Evolutionary conservation across 768 basidiomycete species (phyloP).

Genomic region (Leccinum aurantiacum): DNA sequence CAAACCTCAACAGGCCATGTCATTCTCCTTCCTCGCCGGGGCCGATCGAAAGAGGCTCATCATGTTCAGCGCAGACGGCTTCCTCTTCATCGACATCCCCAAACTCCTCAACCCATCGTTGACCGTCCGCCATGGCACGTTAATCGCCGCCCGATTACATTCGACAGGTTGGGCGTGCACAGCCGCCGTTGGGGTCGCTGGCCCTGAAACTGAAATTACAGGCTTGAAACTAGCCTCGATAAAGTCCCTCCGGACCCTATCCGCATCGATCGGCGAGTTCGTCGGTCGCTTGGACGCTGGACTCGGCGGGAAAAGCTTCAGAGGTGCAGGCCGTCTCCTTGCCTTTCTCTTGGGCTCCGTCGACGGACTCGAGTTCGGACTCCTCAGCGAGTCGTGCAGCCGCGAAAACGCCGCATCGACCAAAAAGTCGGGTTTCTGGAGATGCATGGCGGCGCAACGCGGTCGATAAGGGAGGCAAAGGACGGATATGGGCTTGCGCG

Average conservation of each 20-base stretch:
- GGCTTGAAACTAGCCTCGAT: conserved; percentile 43
- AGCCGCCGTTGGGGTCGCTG: background rate
- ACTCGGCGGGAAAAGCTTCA: conserved; percentile 37
- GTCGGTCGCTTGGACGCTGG: conserved; percentile 33
- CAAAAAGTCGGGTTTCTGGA: conserved; percentile 38
- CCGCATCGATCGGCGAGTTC: conserved; percentile 38
- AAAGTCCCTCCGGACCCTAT: conserved; percentile 40
- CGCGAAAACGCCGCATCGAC: conserved; percentile 33
- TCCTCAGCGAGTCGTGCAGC: conserved; percentile 9
- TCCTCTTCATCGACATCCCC: conserved; percentile 18
- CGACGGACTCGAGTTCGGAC: conserved; percentile 16
- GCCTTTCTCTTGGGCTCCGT: conserved; percentile 29
- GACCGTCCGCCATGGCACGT: conserved; percentile 5
- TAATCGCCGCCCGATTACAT: conserved; percentile 6
- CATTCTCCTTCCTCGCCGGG: conserved; percentile 19
- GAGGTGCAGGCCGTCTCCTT: conserved; percentile 43
- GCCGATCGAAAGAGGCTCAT: conserved; percentile 33
- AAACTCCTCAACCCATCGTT: conserved; percentile 10
- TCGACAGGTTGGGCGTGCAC: background rate
- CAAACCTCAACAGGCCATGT: background rate
- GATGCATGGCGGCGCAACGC: conserved; percentile 37
- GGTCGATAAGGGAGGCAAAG: conserved; percentile 38
- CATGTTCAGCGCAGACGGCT: conserved; percentile 27
- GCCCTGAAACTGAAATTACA: background rate
- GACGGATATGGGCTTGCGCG: conserved; percentile 37